Evolutionary conservation across 2,329 filamentous ascomycete species (phyloP).

Genomic region (Sclerotinia sclerotiorum): DNA sequence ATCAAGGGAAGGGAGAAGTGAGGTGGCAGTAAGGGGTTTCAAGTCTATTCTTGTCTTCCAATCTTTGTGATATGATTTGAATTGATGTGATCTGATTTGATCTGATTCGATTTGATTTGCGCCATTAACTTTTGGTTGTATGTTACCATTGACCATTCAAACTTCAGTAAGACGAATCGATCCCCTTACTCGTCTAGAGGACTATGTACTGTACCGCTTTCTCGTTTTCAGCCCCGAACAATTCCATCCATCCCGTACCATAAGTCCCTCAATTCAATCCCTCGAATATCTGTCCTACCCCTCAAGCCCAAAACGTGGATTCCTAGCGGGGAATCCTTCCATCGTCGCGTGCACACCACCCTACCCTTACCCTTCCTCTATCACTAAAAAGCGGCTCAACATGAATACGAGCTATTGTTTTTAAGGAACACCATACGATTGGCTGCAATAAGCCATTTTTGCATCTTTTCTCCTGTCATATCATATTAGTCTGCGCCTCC

Average conservation of each 20-base stretch:
- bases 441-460: too few species aligned
- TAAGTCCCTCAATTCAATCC: too few species aligned
- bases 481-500: background rate
- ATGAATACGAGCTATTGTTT: background rate
- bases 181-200: background rate
- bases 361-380: too few species aligned
- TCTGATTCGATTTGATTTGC: too few species aligned
- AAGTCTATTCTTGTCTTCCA: background rate
- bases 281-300: too few species aligned
- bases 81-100: too few species aligned
- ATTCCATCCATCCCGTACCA: background rate
- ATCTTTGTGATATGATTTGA: background rate
- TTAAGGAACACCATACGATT: background rate
- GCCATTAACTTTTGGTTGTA: background rate
- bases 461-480: too few species aligned
- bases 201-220: background rate
- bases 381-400: background rate
- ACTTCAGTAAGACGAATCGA: background rate
- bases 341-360: background rate
- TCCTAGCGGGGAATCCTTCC: constrained; percentile 6
- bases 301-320: background rate
- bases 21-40: background rate
- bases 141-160: too few species aligned
- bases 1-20: background rate
- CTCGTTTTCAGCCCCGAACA: background rate